These are phyloP conservation scores for Ballota nigra DNA, from an alignment of 257 asterid species.

Conservation along the genomic window DNA sequence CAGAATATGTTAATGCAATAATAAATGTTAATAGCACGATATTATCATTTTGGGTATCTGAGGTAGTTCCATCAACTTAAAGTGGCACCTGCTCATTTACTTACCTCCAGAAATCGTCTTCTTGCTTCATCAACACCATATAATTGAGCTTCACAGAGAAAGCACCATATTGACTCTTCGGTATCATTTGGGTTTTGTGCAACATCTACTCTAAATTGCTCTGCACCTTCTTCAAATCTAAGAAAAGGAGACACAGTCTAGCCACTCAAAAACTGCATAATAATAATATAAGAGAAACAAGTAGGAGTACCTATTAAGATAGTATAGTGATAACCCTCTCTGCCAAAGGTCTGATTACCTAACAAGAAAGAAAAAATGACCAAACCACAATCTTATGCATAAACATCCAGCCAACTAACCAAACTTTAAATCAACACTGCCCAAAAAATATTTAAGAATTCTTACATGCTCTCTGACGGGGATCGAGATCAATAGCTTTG, in stretches of 20 bases:
- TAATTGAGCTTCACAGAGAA: constrained; percentile 90
- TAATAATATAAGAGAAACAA: background rate
- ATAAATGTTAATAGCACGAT: background rate
- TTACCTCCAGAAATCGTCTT: constrained; percentile 73
- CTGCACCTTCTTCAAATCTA: constrained; percentile 88
- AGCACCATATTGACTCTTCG: constrained; percentile 98
- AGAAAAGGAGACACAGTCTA: background rate
- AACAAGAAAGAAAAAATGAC: constrained; percentile 1
- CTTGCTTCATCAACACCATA: constrained; percentile 87
- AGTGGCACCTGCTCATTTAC: background rate
- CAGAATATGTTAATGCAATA: background rate
- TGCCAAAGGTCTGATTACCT: constrained; percentile 88
- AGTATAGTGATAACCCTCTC: constrained; percentile 86
- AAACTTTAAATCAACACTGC: background rate
- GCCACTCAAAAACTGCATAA: background rate
- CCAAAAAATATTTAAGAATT: background rate
- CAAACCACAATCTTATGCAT: background rate
- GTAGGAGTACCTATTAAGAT: constrained; percentile 86
- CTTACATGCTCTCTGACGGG: constrained; percentile 82
- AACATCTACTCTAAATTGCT: constrained; percentile 86
- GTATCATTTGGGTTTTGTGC: constrained; percentile 96
- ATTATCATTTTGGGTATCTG: background rate
- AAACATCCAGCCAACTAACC: background rate
- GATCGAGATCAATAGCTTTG: constrained; percentile 82
- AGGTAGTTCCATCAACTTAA: background rate